These are phyloP conservation scores for Astrephomene gubernaculifera DNA, from an alignment of 139 green algal genomes.

Conservation along the genomic window DNA sequence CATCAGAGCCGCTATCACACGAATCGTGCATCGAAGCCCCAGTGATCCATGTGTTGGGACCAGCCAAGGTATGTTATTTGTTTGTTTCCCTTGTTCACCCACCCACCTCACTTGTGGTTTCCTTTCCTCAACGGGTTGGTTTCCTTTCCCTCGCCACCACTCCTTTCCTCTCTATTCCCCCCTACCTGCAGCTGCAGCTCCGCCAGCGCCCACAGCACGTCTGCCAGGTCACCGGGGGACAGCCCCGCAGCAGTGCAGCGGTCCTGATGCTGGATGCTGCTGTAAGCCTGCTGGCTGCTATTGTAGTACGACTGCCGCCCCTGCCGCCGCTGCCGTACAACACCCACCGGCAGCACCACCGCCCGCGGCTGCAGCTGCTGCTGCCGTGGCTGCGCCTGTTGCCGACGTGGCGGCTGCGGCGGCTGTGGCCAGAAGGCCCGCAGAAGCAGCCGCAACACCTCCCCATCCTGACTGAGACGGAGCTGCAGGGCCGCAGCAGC, in stretches of 20 bases:
- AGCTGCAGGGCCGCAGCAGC: slow-evolving; percentile 21
- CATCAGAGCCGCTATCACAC: neutral
- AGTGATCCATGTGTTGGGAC: neutral
- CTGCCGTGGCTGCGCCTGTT: neutral
- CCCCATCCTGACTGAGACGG: neutral
- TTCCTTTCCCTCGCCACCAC: no score
- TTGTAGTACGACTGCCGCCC: neutral
- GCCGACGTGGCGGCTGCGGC: neutral
- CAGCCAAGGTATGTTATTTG: neutral
- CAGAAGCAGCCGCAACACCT: neutral
- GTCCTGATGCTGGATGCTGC: no score
- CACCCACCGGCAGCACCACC: neutral
- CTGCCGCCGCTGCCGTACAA: neutral
- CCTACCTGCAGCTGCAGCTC: neutral
- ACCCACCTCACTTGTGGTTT: no score
- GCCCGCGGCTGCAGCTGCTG: neutral
- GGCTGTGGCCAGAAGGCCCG: neutral
- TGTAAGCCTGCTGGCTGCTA: no score
- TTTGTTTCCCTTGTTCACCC: no score
- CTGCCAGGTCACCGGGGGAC: neutral
- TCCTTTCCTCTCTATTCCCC: no score
- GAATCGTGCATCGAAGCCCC: neutral
- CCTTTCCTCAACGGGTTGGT: no score
- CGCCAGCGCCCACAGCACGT: slow-evolving; percentile 11
- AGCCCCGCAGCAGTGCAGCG: no score